These are phyloP conservation scores for Phytophthora cajani DNA, from an alignment of 352 stramenopile genomes.

Conservation along the genomic window DNA sequence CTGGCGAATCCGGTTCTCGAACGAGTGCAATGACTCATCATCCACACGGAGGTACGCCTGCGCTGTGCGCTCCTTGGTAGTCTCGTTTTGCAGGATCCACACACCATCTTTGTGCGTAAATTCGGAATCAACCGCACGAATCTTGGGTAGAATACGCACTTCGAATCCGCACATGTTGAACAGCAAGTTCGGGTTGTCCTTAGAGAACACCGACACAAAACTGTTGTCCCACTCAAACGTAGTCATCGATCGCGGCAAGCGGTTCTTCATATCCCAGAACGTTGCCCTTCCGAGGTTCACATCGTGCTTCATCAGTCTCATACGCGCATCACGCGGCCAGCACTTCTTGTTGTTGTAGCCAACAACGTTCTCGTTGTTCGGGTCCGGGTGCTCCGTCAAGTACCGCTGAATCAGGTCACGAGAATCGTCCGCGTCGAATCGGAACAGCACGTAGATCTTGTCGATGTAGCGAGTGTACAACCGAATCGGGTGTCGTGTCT, in stretches of 20 bases:
- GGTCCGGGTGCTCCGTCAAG: conserved; percentile 99
- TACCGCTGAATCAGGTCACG: conserved; percentile 99
- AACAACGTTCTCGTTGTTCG: conserved; percentile 99
- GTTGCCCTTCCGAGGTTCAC: conserved; percentile 99
- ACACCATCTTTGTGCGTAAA: conserved; percentile 98
- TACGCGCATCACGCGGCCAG: conserved; percentile 99
- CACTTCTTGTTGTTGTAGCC: conserved; percentile 99
- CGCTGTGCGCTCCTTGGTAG: conserved; percentile 99
- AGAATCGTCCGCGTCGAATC: conserved; percentile 98
- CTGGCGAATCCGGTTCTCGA: conserved; percentile 99
- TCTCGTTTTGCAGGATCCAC: conserved; percentile 99
- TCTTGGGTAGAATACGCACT: conserved; percentile 95
- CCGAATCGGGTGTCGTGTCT: conserved; percentile 98
- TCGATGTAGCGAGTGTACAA: conserved; percentile 99
- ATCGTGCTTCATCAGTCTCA: conserved; percentile 99
- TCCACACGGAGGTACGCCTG: conserved; percentile 98
- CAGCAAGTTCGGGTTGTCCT: conserved; percentile 99
- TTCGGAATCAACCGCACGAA: conserved; percentile 89
- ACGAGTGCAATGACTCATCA: conserved; percentile 95
- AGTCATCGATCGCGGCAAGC: conserved; percentile 97
- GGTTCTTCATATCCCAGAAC: conserved; percentile 99
- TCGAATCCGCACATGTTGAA: conserved; percentile 99
- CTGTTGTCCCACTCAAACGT: conserved; percentile 99
- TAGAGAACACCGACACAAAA: conserved; percentile 99
- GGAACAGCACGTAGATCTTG: conserved; percentile 99